Evolutionary conservation across 345 rosid genomes (phyloP), one percentile per base, ranked within the genome.

Genomic region (Capsella bursapastoris): DNA sequence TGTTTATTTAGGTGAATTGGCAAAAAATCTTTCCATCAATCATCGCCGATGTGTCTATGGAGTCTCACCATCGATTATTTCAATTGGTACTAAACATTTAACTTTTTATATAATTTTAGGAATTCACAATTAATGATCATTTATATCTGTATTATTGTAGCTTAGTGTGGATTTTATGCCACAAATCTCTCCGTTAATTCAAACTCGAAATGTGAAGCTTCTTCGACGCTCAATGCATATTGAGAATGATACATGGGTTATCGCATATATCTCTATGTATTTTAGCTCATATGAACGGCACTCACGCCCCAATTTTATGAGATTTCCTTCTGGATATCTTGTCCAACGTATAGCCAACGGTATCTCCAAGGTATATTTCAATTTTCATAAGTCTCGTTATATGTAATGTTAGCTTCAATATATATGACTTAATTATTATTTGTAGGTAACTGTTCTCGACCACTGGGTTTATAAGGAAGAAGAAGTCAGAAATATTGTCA

Each of bases 311-410:
- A 29, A 57, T 13, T 85, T 82, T 60, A 68, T 84, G 79, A 84
- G 84, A 74, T 86, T 86, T 74, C 95, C 95, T 41, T 91, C 91
- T 56, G 91, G 97, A 57, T 87, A 82, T 60, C 49, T 89, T 34
- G n/a, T 89, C 25, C 83, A 87, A 70, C 91, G 81, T 57, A 77
- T 86, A 77, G 67, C 74, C 18, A 78, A 81, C 59, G 86, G 83
- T 29, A 81, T 57, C 73, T 83, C 76, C 57, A 85, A 84, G 92
- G 97, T 89, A 67, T 5, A 2, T n/a, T 43, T 64, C 43, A 64
- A 3, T 15, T 29, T 44, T 9, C 29, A 16, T 31, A 10, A 64
- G 15, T 12, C 47, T 31, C 44, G 7, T 40, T 40, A 37, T 8
- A 6, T 7, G 2, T 63, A 43, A 28, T 14, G 35, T 3, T 63